Conservation (phyloP, 2,329 filamentous ascomycete species). For the Apiospora malaysiana region DNA sequence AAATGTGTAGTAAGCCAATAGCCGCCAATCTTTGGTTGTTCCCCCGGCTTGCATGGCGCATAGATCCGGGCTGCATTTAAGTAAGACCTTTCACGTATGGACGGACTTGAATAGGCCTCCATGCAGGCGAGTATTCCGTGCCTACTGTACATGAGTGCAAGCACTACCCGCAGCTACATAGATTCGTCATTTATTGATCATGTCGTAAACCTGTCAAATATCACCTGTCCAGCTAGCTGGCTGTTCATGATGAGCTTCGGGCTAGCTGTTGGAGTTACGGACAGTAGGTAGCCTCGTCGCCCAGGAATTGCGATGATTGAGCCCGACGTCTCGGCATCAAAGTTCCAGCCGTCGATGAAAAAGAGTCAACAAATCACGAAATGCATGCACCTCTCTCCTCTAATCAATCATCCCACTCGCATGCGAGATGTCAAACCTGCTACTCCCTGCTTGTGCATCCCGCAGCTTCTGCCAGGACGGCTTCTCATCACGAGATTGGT, state of each 20-base stretch:
- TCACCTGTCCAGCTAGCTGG: not conserved
- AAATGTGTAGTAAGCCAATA: not conserved
- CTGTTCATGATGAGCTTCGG: not conserved
- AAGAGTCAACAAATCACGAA: constrained; percentile 5
- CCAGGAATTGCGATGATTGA: not conserved
- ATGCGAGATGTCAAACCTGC: constrained; percentile 18
- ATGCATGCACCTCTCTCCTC: not conserved
- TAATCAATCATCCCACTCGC: constrained; percentile 13
- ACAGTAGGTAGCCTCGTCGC: not conserved
- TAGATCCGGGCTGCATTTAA: constrained; percentile 1
- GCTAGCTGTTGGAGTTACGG: not conserved
- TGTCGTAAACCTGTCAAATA: not conserved
- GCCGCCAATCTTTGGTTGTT: not conserved
- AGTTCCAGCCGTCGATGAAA: not conserved
- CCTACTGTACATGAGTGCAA: not conserved
- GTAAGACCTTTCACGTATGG: not conserved
- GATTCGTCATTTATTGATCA: not conserved
- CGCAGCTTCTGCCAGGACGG: constrained; percentile 22
- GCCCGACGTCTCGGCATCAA: not conserved
- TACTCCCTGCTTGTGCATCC: constrained; percentile 25
- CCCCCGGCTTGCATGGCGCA: not conserved
- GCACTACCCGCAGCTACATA: not conserved
- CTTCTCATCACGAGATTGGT: constrained; percentile 15
- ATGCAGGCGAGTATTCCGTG: not conserved
- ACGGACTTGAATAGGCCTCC: not conserved